Conservation (phyloP, 768 basidiomycete species). For the Lentinula edodes region DNA sequence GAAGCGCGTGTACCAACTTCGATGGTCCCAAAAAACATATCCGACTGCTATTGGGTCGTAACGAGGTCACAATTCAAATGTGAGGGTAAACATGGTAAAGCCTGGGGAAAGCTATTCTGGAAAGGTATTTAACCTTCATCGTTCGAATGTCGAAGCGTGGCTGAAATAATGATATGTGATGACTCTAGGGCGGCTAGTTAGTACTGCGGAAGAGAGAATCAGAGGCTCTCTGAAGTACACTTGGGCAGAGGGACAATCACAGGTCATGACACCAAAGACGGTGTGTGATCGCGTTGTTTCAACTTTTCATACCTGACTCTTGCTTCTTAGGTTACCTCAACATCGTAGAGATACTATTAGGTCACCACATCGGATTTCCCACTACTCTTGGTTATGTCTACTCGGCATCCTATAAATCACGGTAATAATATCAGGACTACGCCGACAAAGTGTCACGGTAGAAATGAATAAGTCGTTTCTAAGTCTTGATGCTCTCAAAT, state of each 20-base stretch:
- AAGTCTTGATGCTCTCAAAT: too few species aligned
- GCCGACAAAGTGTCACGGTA: neutral
- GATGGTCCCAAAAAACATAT: slow-evolving; percentile 66
- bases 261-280: neutral
- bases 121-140: slow-evolving; percentile 53
- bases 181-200: slow-evolving; percentile 48
- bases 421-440: neutral
- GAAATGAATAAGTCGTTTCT: neutral
- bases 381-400: too few species aligned
- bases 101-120: slow-evolving; percentile 79
- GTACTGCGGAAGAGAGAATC: slow-evolving; percentile 55
- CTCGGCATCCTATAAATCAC: neutral
- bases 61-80: slow-evolving; percentile 68
- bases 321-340: neutral
- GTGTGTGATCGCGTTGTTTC: neutral
- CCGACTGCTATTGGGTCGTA: slow-evolving; percentile 68
- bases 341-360: neutral
- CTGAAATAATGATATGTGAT: neutral
- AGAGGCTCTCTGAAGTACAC: slow-evolving; percentile 68
- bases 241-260: slow-evolving; percentile 60
- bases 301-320: neutral
- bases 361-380: too few species aligned
- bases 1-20: slow-evolving; percentile 59
- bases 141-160: neutral
- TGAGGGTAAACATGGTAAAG: slow-evolving; percentile 73